These are phyloP conservation scores for Agrocybe pediades DNA, from an alignment of 768 basidiomycete genomes.

Conservation along the genomic window DNA sequence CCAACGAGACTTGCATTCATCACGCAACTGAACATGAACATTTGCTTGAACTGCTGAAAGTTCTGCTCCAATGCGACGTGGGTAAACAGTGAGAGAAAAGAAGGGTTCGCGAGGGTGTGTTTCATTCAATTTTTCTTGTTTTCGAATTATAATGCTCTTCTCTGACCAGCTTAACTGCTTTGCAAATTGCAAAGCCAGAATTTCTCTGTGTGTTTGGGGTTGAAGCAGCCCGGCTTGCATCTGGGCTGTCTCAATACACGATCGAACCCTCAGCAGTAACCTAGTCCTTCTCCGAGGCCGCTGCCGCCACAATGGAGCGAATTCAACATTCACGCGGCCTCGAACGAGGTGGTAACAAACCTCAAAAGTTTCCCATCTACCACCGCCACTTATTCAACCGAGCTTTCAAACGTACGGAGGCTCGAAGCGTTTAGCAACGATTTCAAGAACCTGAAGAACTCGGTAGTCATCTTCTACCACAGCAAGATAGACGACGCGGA, in stretches of 20 bases:
- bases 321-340: too few relatives aligned
- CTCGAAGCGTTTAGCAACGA: constrained; percentile 43
- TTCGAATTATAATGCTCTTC: constrained; percentile 6
- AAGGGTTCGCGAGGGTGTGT: constrained; percentile 75
- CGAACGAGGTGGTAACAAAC: too few relatives aligned
- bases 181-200: constrained; percentile 69
- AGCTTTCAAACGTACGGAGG: too few relatives aligned
- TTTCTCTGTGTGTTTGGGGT: constrained; percentile 66
- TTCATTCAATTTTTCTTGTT: background rate
- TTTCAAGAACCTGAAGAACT: constrained; percentile 49
- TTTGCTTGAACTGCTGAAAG: constrained; percentile 60
- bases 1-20: constrained; percentile 80
- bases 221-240: constrained; percentile 50
- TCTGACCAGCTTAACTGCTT: constrained; percentile 61
- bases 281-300: too few relatives aligned
- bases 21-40: constrained; percentile 75
- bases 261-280: constrained; percentile 51
- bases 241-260: constrained; percentile 57
- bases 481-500: constrained; percentile 52
- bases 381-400: constrained; percentile 56
- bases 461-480: constrained; percentile 53
- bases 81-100: constrained; percentile 53
- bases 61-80: constrained; percentile 67
- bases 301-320: too few relatives aligned
- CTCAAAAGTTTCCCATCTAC: constrained; percentile 42